Base-by-base conservation (phyloP, 768 basidiomycete genomes). In the Pleurotus sapidus region DNA sequence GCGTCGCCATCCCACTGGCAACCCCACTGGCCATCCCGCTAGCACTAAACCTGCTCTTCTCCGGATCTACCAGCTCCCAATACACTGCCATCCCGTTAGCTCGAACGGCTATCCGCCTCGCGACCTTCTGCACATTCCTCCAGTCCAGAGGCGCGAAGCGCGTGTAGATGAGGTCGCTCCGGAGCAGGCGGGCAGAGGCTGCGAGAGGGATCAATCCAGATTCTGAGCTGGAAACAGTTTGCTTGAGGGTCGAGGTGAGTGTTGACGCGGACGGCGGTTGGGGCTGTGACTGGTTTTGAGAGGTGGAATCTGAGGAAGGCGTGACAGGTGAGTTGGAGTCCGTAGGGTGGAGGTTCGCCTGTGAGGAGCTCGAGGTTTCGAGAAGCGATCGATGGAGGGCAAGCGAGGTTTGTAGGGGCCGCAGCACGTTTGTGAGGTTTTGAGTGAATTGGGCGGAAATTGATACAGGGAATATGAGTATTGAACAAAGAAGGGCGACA, bases 71-170 rank as follows among this genome's bases (percentile, higher is more conserved):
- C n/a, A 90, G 64, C 0, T 68, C 69, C 59, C 86, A 89, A 63
- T 87, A 90, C 39, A 80, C 67, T 17, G 69, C 72, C 77, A 90
- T 75, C 15, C 89, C 89, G 59, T 85, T 76, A n/a, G 81, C 79
- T 6, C 84, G 73, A 9, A 80, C 82, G 3, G 78, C 76, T 60
- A 89, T 73, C 3, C 80, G 71, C 43, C 84, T 73, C 14, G 74
- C 73, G 5, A 80, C 64, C 20, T 69, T 64, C 55, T 87, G 85
- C 17, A 91, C 74, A 3, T 68, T 65, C 0, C 64, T 61, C 49
- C 86, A 84, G 64, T 88, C 86, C 1, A 64, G 66, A 0, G 88
- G 87, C 0, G 79, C 72, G 63, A 87, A 87, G 1, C 86, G 77
- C 1, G 75, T 75, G 63, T 81, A 88, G 12, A 84, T 74, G 17